Conservation (phyloP, 108 stramenopile species). For the Epipyxis sp. region DNA sequence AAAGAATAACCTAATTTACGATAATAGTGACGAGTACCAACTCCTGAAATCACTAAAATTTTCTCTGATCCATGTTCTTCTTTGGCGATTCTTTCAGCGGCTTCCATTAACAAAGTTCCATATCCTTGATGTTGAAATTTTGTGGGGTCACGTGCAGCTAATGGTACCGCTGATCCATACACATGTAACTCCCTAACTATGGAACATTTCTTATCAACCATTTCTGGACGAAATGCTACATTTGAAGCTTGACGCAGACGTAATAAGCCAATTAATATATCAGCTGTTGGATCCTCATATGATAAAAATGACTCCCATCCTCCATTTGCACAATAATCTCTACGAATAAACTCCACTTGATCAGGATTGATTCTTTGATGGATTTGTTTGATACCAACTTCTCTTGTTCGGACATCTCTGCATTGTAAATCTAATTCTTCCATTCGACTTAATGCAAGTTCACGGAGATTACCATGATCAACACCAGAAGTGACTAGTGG, state of each 20-base stretch:
- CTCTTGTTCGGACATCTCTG: conserved; percentile 84
- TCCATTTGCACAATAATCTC: conserved; percentile 85
- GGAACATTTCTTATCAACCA: conserved; percentile 62
- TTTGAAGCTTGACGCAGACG: conserved; percentile 55
- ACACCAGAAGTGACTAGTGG: conserved; percentile 86
- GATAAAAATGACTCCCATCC: conserved; percentile 90
- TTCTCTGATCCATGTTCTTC: conserved; percentile 83
- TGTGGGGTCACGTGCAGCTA: conserved; percentile 74
- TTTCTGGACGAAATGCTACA: conserved; percentile 69
- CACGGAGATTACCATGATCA: conserved; percentile 87
- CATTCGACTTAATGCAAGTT: conserved; percentile 75
- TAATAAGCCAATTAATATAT: conserved; percentile 75
- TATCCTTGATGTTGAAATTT: conserved; percentile 94
- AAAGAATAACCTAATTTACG: conserved; percentile 85
- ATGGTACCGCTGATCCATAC: conserved; percentile 88
- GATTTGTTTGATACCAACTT: conserved; percentile 91
- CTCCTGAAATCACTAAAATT: conserved; percentile 85
- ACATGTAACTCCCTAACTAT: conserved; percentile 89
- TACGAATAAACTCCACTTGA: conserved; percentile 82
- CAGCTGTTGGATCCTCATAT: conserved; percentile 86
- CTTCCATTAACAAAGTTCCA: conserved; percentile 88
- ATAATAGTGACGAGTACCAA: conserved; percentile 92
- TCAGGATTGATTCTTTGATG: conserved; percentile 79
- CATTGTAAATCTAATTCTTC: conserved; percentile 78
- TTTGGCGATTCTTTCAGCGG: conserved; percentile 84